These are phyloP conservation scores for Aspergillus olivimuriae DNA, from an alignment of 495 filamentous ascomycete species.

Conservation along the genomic window DNA sequence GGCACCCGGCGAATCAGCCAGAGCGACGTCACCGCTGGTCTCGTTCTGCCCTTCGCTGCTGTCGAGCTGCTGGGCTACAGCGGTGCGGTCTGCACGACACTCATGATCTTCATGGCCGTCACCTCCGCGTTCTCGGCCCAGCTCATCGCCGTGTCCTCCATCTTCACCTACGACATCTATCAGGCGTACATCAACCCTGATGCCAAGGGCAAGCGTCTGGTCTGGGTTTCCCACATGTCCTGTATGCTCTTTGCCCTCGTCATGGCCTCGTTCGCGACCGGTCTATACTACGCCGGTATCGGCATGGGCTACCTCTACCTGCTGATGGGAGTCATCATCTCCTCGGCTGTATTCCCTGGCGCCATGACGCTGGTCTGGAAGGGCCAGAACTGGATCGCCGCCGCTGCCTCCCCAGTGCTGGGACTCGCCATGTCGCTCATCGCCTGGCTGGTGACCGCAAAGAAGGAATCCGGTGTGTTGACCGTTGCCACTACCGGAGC, in stretches of 20 bases:
- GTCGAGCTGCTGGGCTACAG: constrained; percentile 86
- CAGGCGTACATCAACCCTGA: constrained; percentile 51
- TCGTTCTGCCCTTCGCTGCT: constrained; percentile 84
- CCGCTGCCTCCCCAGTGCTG: constrained; percentile 66
- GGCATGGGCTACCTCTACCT: constrained; percentile 76
- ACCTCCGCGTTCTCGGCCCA: constrained; percentile 86
- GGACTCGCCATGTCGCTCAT: constrained; percentile 71
- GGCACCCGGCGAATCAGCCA: constrained; percentile 62
- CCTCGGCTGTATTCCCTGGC: constrained; percentile 76
- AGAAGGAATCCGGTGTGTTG: constrained; percentile 65
- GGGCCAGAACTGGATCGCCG: constrained; percentile 74
- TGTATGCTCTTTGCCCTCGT: constrained; percentile 72
- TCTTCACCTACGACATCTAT: constrained; percentile 92
- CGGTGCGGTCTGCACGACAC: constrained; percentile 73
- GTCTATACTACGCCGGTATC: constrained; percentile 64
- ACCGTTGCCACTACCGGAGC: constrained; percentile 70
- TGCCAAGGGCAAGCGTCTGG: constrained; percentile 69
- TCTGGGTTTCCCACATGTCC: constrained; percentile 75
- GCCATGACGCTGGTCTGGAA: constrained; percentile 77
- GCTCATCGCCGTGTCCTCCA: constrained; percentile 86
- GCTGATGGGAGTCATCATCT: constrained; percentile 90
- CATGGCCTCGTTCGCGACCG: constrained; percentile 81
- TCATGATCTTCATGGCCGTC: constrained; percentile 95
- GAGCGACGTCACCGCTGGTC: constrained; percentile 74
- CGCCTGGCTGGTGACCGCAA: constrained; percentile 88